These are phyloP conservation scores for Brassica carinata DNA, from an alignment of 345 rosid species.

Conservation along the genomic window DNA sequence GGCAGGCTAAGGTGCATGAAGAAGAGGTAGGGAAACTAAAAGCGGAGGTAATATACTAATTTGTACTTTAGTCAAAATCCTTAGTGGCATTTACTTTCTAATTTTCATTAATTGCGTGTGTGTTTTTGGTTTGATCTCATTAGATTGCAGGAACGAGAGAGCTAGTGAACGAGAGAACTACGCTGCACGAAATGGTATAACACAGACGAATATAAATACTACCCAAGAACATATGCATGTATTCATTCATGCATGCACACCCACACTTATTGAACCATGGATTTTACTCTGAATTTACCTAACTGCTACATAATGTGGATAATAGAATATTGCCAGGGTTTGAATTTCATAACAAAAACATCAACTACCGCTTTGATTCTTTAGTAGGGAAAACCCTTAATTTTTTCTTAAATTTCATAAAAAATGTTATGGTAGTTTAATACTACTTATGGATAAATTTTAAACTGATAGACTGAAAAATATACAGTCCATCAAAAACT, in stretches of 20 bases:
- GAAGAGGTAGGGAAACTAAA: conserved; percentile 48
- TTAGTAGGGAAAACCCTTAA: no score
- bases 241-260: background rate
- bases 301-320: background rate
- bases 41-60: conserved; percentile 43
- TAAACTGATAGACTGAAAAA: background rate
- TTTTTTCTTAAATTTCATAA: background rate
- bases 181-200: conserved; percentile 26
- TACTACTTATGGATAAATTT: background rate
- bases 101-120: background rate
- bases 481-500: background rate
- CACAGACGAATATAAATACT: background rate
- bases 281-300: background rate
- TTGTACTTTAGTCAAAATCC: background rate
- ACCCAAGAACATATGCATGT: background rate
- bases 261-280: background rate
- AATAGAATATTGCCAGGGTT: background rate
- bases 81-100: background rate
- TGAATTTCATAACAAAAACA: background rate
- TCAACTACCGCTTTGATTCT: background rate
- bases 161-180: conserved; percentile 14
- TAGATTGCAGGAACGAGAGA: conserved; percentile 21
- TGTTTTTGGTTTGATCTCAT: background rate
- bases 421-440: background rate
- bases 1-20: conserved; percentile 49